A percentile compares a stretch with the other conserved stretches of the same genome.
These are phyloP conservation scores for Arabidopsis lyrata DNA, from an alignment of 441 rosid species.

Conservation along the genomic window DNA sequence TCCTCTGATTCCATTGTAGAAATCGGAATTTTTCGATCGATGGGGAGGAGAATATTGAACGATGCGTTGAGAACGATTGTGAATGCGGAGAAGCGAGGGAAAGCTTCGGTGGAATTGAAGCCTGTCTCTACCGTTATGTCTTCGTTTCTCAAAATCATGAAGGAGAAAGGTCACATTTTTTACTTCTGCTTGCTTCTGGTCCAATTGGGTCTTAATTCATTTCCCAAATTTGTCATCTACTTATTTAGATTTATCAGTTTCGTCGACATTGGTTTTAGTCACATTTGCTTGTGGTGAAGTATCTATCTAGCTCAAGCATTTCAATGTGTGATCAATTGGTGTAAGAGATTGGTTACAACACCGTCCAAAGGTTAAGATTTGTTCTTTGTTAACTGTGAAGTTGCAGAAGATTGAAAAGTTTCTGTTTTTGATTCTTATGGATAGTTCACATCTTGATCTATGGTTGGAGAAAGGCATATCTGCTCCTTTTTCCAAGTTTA, in stretches of 20 bases:
- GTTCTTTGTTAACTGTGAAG: slow-evolving; percentile 6
- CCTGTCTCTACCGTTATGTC: slow-evolving; percentile 90
- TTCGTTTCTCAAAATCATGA: slow-evolving; percentile 89
- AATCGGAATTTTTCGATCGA: slow-evolving; percentile 27
- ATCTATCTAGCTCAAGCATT: too few species aligned
- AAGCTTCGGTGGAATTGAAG: slow-evolving; percentile 73
- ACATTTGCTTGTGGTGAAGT: slow-evolving; percentile 7
- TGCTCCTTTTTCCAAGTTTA: neutral
- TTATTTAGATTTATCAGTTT: slow-evolving; percentile 13
- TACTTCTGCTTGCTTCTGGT: neutral
- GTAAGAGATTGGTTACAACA: too few species aligned
- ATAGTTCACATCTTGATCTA: neutral
- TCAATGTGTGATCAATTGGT: too few species aligned
- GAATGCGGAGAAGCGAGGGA: slow-evolving; percentile 86
- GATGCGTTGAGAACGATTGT: slow-evolving; percentile 86
- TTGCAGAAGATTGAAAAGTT: slow-evolving; percentile 17
- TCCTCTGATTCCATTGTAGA: slow-evolving; percentile 3
- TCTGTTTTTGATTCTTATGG: neutral
- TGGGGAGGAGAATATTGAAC: slow-evolving; percentile 91
- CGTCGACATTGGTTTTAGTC: neutral
- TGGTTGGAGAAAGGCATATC: neutral
- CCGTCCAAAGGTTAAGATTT: neutral
- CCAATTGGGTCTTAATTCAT: neutral
- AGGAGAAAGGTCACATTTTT: slow-evolving; percentile 61
- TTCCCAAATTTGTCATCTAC: neutral